A percentile compares a stretch with the other conserved stretches of the same genome.
Conservation (phyloP, 371 early-diverging fungal genomes). For the Mucor lusitanicus region DNA sequence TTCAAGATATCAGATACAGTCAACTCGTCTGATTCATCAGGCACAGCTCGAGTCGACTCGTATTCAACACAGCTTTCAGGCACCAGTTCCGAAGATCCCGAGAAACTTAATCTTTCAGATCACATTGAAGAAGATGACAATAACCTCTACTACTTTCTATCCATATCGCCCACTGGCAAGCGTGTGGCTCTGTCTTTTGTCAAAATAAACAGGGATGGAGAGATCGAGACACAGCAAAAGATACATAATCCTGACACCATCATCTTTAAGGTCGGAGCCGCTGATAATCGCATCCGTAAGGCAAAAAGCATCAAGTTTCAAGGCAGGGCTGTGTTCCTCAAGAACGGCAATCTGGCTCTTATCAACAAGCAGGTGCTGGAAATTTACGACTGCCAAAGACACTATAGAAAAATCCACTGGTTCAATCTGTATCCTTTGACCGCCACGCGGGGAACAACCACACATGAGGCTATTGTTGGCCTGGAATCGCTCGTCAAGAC, state of each 20-base stretch:
- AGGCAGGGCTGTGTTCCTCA: slow-evolving; percentile 2
- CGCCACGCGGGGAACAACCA: too few species aligned
- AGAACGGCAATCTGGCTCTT: not conserved
- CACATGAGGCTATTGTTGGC: not conserved
- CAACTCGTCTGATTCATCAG: not conserved
- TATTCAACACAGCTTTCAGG: not conserved
- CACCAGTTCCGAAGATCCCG: not conserved
- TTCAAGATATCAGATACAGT: not conserved
- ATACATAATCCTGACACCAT: not conserved
- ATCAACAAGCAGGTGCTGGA: not conserved
- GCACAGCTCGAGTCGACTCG: not conserved
- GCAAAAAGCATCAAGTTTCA: not conserved
- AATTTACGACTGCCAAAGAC: not conserved
- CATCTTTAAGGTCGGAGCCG: not conserved
- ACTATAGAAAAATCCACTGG: not conserved
- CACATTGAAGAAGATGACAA: not conserved
- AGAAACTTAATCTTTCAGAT: not conserved
- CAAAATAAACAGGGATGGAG: not conserved
- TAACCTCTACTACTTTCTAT: slow-evolving; percentile 3
- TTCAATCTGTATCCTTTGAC: not conserved
- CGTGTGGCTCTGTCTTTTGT: not conserved
- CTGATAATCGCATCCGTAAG: not conserved
- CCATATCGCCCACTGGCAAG: slow-evolving; percentile 1
- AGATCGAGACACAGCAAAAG: not conserved
- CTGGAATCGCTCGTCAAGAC: not conserved